Percentiles rank a stretch among this genome's conserved stretches.
These are phyloP conservation scores for Lodderomyces oxycetoniae DNA, from an alignment of 1,139 yeast species.

Conservation along the genomic window DNA sequence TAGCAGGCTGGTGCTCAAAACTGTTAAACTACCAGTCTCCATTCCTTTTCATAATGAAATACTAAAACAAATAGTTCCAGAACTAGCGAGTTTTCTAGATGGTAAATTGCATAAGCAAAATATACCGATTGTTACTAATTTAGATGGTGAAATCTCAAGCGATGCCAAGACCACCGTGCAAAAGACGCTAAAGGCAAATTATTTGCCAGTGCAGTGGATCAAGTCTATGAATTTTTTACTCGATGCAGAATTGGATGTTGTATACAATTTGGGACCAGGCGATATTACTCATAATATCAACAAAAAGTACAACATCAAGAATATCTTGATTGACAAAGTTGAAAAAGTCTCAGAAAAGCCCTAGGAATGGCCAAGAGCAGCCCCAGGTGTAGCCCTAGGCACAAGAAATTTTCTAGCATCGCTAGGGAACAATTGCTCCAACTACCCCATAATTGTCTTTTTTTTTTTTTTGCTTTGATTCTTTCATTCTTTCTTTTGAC, in stretches of 20 bases:
- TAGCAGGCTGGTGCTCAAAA: conserved; percentile 6
- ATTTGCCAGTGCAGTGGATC: conserved; percentile 43
- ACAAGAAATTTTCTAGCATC: too few relatives aligned
- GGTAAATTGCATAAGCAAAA: conserved; percentile 15
- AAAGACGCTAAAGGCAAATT: conserved; percentile 32
- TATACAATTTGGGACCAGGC: conserved; percentile 41
- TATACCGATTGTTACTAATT: conserved; percentile 32
- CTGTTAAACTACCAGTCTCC: conserved; percentile 36
- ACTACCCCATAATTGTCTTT: too few relatives aligned
- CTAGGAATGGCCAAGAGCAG: too few relatives aligned
- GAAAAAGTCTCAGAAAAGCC: too few relatives aligned
- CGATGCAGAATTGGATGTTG: conserved; percentile 16
- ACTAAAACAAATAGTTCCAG: conserved; percentile 34
- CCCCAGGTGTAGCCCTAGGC: too few relatives aligned
- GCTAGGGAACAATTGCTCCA: too few relatives aligned
- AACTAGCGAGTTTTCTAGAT: conserved; percentile 17
- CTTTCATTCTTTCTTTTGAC: too few relatives aligned
- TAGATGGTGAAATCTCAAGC: conserved; percentile 24
- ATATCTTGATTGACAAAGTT: background rate
- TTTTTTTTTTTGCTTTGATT: too few relatives aligned
- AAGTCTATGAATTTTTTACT: conserved; percentile 25
- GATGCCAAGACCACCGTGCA: conserved; percentile 19
- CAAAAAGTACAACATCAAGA: conserved; percentile 15
- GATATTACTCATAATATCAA: conserved; percentile 25
- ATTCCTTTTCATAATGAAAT: conserved; percentile 51